A percentile compares a stretch with the other conserved stretches of the same genome.
phyloP scores from a whole-genome alignment of 2,329 filamentous ascomycete species.

The Phaeophleospora eucalypticola region DNA sequence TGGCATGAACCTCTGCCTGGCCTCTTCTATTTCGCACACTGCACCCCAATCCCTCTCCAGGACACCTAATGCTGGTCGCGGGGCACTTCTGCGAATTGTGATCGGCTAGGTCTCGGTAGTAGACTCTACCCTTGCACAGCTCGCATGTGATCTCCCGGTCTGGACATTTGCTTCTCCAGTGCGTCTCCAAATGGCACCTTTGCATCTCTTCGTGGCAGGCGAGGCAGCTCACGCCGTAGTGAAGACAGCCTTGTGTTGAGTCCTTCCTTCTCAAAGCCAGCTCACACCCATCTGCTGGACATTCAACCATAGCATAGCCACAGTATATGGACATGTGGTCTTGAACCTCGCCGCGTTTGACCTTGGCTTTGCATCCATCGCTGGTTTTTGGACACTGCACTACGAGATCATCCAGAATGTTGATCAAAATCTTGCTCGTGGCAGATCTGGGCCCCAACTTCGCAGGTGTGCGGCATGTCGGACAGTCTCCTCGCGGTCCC shows the following conservation, averaged over 20 bases:
- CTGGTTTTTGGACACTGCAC: constrained; percentile 56
- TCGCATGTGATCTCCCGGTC: constrained; percentile 45
- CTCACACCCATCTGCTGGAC: constrained; percentile 48
- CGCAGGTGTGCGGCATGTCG: constrained; percentile 51
- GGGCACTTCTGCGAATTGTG: constrained; percentile 43
- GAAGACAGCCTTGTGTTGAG: constrained; percentile 50
- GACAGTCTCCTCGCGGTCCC: constrained; percentile 44
- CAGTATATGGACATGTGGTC: constrained; percentile 60
- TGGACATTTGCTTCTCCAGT: constrained; percentile 44
- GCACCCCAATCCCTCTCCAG: constrained; percentile 44
- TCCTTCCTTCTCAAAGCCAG: constrained; percentile 54
- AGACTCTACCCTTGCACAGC: constrained; percentile 40
- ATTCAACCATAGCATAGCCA: constrained; percentile 51
- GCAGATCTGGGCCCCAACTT: constrained; percentile 35
- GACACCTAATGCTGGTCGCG: constrained; percentile 41
- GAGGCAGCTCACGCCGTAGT: constrained; percentile 50
- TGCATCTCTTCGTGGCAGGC: constrained; percentile 52
- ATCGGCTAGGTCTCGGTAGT: constrained; percentile 38
- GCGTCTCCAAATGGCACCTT: constrained; percentile 49
- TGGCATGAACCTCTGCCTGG: constrained; percentile 39
- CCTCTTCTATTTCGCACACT: constrained; percentile 37
- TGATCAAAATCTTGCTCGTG: constrained; percentile 52
- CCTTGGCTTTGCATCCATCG: constrained; percentile 51
- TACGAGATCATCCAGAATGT: constrained; percentile 59
- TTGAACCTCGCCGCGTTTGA: constrained; percentile 55